Percentiles rank a stretch among this genome's conserved stretches.
These are phyloP conservation scores for Corynespora cassiicola DNA, from an alignment of 2,329 filamentous ascomycete species.

Conservation along the genomic window DNA sequence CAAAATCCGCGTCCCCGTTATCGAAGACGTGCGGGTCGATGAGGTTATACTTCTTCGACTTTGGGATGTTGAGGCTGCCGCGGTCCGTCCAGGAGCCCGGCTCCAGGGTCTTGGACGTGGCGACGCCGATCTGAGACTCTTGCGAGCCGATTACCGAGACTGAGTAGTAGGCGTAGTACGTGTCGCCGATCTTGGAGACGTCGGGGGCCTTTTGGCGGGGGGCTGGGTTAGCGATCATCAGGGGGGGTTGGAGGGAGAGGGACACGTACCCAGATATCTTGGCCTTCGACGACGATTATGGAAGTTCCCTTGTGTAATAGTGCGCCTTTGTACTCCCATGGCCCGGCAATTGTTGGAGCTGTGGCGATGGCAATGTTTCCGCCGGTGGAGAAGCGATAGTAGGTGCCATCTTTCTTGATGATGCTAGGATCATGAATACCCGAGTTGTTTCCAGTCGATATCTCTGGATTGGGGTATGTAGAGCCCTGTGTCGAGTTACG, in stretches of 20 bases:
- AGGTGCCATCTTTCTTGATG: conserved; percentile 52
- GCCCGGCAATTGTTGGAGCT: conserved; percentile 51
- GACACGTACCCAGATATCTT: conserved; percentile 55
- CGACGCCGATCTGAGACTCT: conserved; percentile 65
- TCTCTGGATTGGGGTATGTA: conserved; percentile 39
- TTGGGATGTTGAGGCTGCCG: conserved; percentile 53
- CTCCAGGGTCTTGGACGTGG: conserved; percentile 55
- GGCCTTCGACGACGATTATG: conserved; percentile 48
- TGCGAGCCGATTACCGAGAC: conserved; percentile 66
- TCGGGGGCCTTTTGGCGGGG: conserved; percentile 63
- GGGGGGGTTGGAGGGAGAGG: neutral
- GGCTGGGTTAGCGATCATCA: conserved; percentile 2
- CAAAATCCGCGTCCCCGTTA: conserved; percentile 29
- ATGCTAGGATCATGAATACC: conserved; percentile 55
- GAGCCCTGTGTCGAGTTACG: conserved; percentile 3
- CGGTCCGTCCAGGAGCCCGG: conserved; percentile 66
- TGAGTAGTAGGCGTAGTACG: conserved; percentile 68
- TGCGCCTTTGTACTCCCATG: conserved; percentile 55
- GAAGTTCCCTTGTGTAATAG: conserved; percentile 51
- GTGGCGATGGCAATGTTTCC: conserved; percentile 55
- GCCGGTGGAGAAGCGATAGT: conserved; percentile 59
- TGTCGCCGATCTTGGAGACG: conserved; percentile 58
- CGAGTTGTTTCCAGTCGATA: conserved; percentile 46
- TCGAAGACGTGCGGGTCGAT: conserved; percentile 59
- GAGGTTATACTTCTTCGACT: conserved; percentile 48